A percentile compares a stretch with the other conserved stretches of the same genome.
Evolutionary conservation across 345 rosid genomes (phyloP).

Genomic region (Rubroshorea leprosula): DNA sequence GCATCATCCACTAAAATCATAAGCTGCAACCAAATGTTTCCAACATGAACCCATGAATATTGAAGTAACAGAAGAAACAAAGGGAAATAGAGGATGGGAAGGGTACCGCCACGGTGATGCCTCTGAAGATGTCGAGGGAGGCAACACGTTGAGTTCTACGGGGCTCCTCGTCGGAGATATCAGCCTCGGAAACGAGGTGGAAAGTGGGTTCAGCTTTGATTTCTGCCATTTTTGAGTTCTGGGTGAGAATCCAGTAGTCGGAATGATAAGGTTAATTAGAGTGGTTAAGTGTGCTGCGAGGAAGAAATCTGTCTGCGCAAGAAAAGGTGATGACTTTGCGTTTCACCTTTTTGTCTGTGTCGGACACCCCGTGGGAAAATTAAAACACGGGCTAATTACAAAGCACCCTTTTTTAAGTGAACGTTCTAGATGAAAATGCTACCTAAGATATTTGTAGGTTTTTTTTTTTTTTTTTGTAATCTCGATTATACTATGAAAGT

Average conservation of each 20-base stretch:
- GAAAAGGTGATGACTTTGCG: no score
- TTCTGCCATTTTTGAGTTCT: slow-evolving; percentile 39
- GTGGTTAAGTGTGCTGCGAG: no score
- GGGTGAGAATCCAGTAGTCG: background rate
- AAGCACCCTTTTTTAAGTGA: no score
- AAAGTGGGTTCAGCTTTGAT: slow-evolving; percentile 31
- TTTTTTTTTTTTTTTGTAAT: no score
- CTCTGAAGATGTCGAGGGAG: slow-evolving; percentile 85
- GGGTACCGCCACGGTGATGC: slow-evolving; percentile 76
- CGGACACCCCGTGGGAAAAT: no score
- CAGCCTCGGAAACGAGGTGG: slow-evolving; percentile 28
- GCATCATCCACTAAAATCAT: slow-evolving; percentile 92
- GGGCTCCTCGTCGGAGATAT: slow-evolving; percentile 19
- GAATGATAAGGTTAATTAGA: background rate
- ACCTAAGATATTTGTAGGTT: no score
- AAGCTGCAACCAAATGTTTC: slow-evolving; percentile 31
- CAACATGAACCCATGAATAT: no score
- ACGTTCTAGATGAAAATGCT: no score
- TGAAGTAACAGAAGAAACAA: background rate
- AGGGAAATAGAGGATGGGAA: background rate
- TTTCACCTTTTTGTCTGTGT: no score
- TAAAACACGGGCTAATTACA: no score
- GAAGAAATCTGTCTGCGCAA: no score
- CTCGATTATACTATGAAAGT: no score
- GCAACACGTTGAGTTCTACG: slow-evolving; percentile 40